Evolutionary conservation across 129 eudicot species (phyloP), one percentile per base, ranked within the genome.

Genomic region (Mikania micrantha): DNA sequence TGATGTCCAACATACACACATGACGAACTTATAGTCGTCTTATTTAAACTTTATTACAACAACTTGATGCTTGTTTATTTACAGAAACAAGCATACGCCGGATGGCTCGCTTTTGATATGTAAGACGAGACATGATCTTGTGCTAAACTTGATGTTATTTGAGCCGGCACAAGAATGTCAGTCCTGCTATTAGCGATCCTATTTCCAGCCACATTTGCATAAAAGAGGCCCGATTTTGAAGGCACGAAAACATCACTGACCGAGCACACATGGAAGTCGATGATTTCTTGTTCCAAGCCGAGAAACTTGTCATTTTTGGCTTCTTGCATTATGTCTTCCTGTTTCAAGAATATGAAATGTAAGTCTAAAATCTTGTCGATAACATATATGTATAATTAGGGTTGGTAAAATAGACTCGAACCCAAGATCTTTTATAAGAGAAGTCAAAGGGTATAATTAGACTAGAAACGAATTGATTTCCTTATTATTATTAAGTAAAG

Each of bases 61-160:
- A 11, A 41, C 65, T 50, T 38, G 38, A 49, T n/a, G 64, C 71
- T 67, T 45, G 27, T 56, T 59, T 45, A 69, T 57, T 40, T 67
- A 50, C 95, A 88, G 60, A 84, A 85, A 63, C 95, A 88, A 7
- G 88, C 74, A 56, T 79, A 81, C 0, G 88, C 91, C 42, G 81
- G 77, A 54, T 88, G 95, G 58, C 41, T 79, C 72, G 72, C 82
- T 64, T 78, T 73, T 2, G 88, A 29, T 69, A 86, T 70, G 61
- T 81, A 86, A 2, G 83, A 78, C n/a, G 94, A 79, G 7, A 81
- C 19, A 56, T 72, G 84, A 28, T 90, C 74, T 3, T n/a, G 36
- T n/a, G 88, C 78, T 15, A 72, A 38, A 28, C 45, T 60, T 20
- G 90, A 81, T 44, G 69, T 9, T 10, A 65, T 70, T 16, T 72